Evolutionary conservation across 441 rosid species (phyloP), one percentile per base, ranked within the genome.

Genomic region (Gossypium schwendimanii): DNA sequence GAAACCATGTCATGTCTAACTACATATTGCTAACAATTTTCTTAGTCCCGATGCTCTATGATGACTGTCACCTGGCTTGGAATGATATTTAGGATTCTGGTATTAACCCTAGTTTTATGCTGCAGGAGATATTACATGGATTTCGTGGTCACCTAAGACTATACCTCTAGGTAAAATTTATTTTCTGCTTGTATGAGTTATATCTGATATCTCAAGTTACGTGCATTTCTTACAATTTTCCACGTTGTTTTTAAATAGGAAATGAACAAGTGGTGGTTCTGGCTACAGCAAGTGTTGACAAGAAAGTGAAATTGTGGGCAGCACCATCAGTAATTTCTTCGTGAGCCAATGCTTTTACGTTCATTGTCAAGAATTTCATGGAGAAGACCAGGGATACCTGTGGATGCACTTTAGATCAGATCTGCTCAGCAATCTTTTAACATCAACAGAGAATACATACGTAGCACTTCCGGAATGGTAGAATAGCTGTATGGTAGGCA

Each of bases 281-380:
- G 71, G 99, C 88, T 14, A 88, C 98, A 9, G 79, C 97, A 49
- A 81, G 96, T 49, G 84, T 71, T 50, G 99, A 94, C 90, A 91
- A 94, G 84, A 94, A 91, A 78, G 96, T 94, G 73, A 94, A 91
- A 85, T 78, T 94, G 63, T 94, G 99, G 98, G 90, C 83, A 65
- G 89, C 89, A 69, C 96, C 98, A 39, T 78, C 87, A 63, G 45
- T 24, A 44, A 52, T 44, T 52, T 60, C 66, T 21, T 33, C 24
- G 10, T 69, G 14, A 69, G 61, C 26, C 10, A 28, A 33, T 63
- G 14, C 1, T 63, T 7, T 63, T 39, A 10, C 68, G 2, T 36
- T 39, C 28, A 17, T 11, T 57, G 15, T 57, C 15, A 57, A 23
- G 36, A 4, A 0, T 18, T 18, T 28, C 17, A 20, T 11, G 69